Base-by-base conservation (phyloP, 495 filamentous ascomycete genomes). In the Tuber umbilicatum region DNA sequence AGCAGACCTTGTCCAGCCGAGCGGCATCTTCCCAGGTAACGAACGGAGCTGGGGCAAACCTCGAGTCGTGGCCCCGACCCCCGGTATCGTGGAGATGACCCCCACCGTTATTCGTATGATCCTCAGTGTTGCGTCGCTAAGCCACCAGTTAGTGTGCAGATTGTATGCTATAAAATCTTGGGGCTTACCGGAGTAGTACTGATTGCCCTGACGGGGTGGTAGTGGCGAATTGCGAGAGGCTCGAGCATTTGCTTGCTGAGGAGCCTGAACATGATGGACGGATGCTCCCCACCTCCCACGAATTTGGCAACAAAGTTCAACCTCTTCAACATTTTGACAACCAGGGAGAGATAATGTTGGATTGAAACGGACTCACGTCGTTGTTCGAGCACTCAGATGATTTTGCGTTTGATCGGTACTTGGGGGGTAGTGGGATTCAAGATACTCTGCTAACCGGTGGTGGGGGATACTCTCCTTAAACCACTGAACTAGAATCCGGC, bases 261-360 rank as follows among this genome's bases (percentile, higher is more conserved):
- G 16, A 71, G 9, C 45, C 68, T 74, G 73, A 72, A 38, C 45
- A 71, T 74, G 68, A 23, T 21, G 31, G 37, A 72, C 60, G 47
- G 69, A 10, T 72, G 16, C 69, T 60, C 64, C 27, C 70, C 67
- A n/a, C 37, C 39, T 35, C 73, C 43, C 60, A 16, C 35, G 55
- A 68, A 19, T 47, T 47, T 47, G 6, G 45, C 6, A 47, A 73
- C 6, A 47, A 73, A 43, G 38, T 35, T 27, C 71, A 39, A 31
- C n/a, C n/a, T 72, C 70, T 31, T 73, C 23, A 40, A 70, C 35
- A 40, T 37, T 70, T 38, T 50, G 31, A n/a, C 35, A 5, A 16
- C 16, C 21, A 68, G 43, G 39, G 40, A 39, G 17, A 42, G 39
- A 9, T 7, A 19, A 45, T 45, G 17, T 38, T 39, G 39, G 12